phyloP scores from a whole-genome alignment of 768 basidiomycete species.

The Leccinellum albellum region DNA sequence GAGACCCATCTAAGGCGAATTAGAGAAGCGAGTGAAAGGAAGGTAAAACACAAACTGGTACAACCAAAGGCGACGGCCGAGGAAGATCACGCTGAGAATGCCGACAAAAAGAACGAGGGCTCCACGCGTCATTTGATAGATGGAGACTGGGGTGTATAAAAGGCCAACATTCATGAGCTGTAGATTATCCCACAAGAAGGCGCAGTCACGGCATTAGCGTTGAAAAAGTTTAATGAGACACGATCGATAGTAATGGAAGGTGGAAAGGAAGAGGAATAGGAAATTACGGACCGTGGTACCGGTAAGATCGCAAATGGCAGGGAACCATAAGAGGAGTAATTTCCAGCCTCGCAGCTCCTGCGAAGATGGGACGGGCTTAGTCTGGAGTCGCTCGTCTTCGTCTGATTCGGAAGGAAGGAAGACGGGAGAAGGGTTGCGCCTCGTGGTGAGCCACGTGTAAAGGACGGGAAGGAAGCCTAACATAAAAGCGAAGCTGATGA shows the following conservation, averaged over 20 bases:
- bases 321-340: conserved; percentile 78
- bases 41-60: conserved; percentile 66
- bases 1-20: conserved; percentile 71
- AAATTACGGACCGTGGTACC: conserved; percentile 73
- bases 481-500: conserved; percentile 11
- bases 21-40: conserved; percentile 1
- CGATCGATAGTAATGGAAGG: conserved; percentile 7
- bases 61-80: conserved; percentile 77
- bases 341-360: conserved; percentile 62
- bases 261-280: conserved; percentile 10
- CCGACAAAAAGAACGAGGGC: conserved; percentile 94
- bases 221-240: conserved; percentile 4
- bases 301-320: conserved; percentile 85
- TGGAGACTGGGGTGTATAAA: conserved; percentile 93
- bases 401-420: conserved; percentile 53
- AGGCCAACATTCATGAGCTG: conserved; percentile 93
- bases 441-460: conserved; percentile 59
- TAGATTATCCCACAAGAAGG: conserved; percentile 14
- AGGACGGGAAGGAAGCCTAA: conserved; percentile 83
- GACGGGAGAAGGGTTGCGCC: conserved; percentile 44
- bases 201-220: conserved; percentile 17
- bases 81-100: conserved; percentile 84
- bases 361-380: conserved; percentile 31
- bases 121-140: conserved; percentile 96
- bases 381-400: conserved; percentile 37